Conservation (phyloP, 371 early-diverging fungal species). For the Cokeromyces recurvatus region DNA sequence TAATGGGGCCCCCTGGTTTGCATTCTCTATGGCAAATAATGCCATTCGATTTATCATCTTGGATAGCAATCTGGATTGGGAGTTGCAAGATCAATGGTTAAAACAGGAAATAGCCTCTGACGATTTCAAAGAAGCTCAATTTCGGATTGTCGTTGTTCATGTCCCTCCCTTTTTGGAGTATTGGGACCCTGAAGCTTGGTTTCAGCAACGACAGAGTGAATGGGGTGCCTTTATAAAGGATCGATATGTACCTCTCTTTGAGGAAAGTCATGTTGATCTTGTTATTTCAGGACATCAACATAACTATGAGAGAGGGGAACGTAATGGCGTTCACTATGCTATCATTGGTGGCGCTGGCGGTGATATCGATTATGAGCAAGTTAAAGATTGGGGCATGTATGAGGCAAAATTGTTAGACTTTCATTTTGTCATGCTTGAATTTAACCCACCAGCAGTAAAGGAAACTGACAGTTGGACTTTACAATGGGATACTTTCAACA, state of each 20-base stretch:
- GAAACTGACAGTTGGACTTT: constrained; percentile 23
- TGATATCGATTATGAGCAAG: constrained; percentile 59
- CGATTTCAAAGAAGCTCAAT: constrained; percentile 50
- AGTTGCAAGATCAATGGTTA: constrained; percentile 61
- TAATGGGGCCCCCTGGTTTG: constrained; percentile 48
- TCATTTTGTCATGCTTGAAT: constrained; percentile 57
- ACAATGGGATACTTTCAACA: constrained; percentile 36
- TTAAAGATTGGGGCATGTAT: constrained; percentile 67
- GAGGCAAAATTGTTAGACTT: constrained; percentile 43
- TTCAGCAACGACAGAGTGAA: constrained; percentile 54
- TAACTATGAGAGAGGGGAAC: constrained; percentile 67
- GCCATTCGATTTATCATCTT: constrained; percentile 65
- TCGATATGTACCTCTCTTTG: constrained; percentile 65
- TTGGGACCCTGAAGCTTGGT: constrained; percentile 76
- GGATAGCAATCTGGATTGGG: constrained; percentile 65
- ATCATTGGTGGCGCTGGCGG: constrained; percentile 83
- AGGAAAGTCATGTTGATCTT: constrained; percentile 61
- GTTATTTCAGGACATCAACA: constrained; percentile 83
- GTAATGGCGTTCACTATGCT: constrained; percentile 49
- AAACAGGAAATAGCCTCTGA: constrained; percentile 50
- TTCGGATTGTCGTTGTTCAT: constrained; percentile 69
- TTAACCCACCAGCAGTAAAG: constrained; percentile 18
- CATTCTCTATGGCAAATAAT: constrained; percentile 55
- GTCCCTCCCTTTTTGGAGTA: constrained; percentile 80
- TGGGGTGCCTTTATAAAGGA: constrained; percentile 72